phyloP scores from a whole-genome alignment of 2,329 filamentous ascomycete species.

The Fonsecaea erecta region DNA sequence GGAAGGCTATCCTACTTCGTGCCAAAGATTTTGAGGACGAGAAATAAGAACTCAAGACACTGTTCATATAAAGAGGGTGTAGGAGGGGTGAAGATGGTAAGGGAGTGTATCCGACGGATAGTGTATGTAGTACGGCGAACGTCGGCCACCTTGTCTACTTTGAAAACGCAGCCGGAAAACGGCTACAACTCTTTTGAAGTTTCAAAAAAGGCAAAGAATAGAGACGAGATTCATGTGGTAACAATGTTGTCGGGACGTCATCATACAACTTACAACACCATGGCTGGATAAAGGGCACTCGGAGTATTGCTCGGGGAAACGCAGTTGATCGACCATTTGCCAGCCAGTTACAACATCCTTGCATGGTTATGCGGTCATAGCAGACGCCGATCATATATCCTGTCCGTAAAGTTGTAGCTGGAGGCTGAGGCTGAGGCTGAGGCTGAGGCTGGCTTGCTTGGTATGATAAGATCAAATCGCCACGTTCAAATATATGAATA shows the following conservation, averaged over 20 bases:
- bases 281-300: background rate
- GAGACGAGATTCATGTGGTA: background rate
- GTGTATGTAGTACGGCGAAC: background rate
- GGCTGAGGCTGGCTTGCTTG: background rate
- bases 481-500: background rate
- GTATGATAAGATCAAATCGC: too few relatives aligned
- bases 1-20: background rate
- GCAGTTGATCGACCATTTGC: background rate
- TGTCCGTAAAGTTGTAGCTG: background rate
- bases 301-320: constrained; percentile 33
- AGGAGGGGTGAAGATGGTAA: background rate
- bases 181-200: background rate
- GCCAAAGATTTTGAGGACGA: background rate
- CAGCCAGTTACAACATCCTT: background rate
- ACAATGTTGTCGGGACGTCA: background rate
- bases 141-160: background rate
- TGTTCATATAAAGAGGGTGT: background rate
- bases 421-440: background rate
- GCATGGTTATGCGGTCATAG: constrained; percentile 16
- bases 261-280: constrained; percentile 6
- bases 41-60: background rate
- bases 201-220: background rate
- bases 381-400: constrained; percentile 7
- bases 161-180: background rate
- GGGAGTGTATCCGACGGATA: background rate